A percentile compares a stretch with the other conserved stretches of the same genome.
phyloP scores from a whole-genome alignment of 805 yeast species.

The Candida chauliodis region DNA sequence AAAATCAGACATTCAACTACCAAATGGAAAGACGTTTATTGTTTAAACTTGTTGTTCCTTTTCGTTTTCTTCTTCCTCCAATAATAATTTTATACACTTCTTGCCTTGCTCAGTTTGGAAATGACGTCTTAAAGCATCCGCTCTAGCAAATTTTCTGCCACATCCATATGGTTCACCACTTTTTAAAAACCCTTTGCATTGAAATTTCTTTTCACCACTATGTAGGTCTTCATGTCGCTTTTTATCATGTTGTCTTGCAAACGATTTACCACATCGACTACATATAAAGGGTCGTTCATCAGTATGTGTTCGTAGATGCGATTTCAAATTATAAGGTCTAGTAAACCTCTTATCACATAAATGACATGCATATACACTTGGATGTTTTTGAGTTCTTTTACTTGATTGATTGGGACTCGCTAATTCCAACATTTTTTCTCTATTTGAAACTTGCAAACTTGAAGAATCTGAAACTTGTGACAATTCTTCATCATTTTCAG shows the following conservation, averaged over 20 bases:
- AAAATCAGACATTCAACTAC: no score
- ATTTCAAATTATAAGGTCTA: conserved; percentile 86
- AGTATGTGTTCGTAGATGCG: conserved; percentile 88
- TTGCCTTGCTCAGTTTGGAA: conserved; percentile 47
- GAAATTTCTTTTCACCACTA: conserved; percentile 69
- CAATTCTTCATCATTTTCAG: conserved; percentile 16
- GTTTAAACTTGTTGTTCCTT: conserved; percentile 20
- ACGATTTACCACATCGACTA: conserved; percentile 72
- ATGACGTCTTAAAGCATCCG: conserved; percentile 44
- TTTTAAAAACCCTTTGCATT: conserved; percentile 62
- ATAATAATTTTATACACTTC: conserved; percentile 36
- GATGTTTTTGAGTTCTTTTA: conserved; percentile 64
- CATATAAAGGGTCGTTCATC: conserved; percentile 78
- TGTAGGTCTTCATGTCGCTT: conserved; percentile 55
- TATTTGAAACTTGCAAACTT: conserved; percentile 19
- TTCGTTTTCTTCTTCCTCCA: conserved; percentile 40
- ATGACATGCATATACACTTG: conserved; percentile 72
- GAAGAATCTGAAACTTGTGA: conserved; percentile 15
- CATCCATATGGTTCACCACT: conserved; percentile 51
- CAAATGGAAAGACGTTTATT: no score
- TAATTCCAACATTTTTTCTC: conserved; percentile 63
- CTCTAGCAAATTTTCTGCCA: conserved; percentile 44
- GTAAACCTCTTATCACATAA: conserved; percentile 86
- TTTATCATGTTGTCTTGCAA: conserved; percentile 48
- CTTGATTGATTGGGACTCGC: conserved; percentile 55